Evolutionary conservation across 2,329 filamentous ascomycete species (phyloP).

Genomic region (Capronia coronata): DNA sequence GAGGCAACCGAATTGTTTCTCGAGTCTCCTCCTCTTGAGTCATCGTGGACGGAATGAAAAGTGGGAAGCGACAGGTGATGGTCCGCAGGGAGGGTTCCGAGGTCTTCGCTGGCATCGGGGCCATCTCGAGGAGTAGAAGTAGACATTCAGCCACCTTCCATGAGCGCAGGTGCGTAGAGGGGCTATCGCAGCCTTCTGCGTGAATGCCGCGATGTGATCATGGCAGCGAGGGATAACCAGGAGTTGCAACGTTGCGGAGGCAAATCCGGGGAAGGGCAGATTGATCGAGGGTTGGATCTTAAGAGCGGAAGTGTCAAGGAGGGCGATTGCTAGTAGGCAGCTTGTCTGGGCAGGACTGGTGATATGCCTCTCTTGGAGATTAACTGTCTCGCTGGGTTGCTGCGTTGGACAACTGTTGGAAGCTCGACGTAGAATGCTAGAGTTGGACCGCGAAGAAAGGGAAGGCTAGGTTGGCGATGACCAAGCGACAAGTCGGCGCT

Average conservation of each 20-base stretch:
- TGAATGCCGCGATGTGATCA: slow-evolving; percentile 10
- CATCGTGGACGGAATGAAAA: slow-evolving; percentile 20
- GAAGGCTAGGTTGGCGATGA: too few relatives aligned
- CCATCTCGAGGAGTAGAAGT: slow-evolving; percentile 16
- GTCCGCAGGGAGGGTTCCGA: slow-evolving; percentile 4
- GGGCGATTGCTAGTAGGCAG: too few relatives aligned
- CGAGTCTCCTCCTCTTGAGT: slow-evolving; percentile 11
- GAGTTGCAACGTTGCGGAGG: neutral
- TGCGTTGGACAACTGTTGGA: neutral
- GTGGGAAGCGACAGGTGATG: slow-evolving; percentile 17
- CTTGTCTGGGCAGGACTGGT: too few relatives aligned
- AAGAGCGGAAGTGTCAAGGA: too few relatives aligned
- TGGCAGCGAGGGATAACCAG: slow-evolving; percentile 6
- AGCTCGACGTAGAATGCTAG: neutral
- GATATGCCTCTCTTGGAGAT: too few relatives aligned
- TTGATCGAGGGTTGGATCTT: neutral
- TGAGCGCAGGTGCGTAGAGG: slow-evolving; percentile 17
- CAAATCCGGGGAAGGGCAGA: neutral
- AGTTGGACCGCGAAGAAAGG: neutral
- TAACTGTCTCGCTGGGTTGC: too few relatives aligned
- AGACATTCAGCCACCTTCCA: slow-evolving; percentile 26
- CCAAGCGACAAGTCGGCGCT: too few relatives aligned
- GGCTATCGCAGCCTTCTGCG: slow-evolving; percentile 24
- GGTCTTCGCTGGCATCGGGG: slow-evolving; percentile 14
- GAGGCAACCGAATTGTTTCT: slow-evolving; percentile 15